Evolutionary conservation across 2,329 filamentous ascomycete genomes (phyloP), one percentile per base, ranked within the genome.

Genomic region (Claviceps pazoutovae): DNA sequence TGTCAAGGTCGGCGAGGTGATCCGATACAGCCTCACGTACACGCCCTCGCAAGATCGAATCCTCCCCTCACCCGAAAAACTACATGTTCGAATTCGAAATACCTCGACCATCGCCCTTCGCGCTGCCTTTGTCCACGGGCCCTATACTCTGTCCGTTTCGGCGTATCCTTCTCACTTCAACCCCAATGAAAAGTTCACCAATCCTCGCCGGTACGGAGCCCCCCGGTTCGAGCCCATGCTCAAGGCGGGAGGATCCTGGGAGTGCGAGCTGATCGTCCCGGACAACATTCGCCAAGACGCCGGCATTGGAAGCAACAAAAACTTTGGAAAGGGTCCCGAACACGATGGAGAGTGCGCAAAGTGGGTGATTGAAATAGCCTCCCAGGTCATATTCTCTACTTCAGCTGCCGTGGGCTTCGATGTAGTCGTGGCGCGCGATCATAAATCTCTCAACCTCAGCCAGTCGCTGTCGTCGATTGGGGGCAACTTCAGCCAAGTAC

Each of bases 211-310:
- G 50, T 83, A 89, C 70, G 88, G 87, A 46, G 77, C 84, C 1
- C 93, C 93, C 16, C 86, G 95, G 60, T 98, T 93, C 62, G 93
- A 98, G 69, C 91, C 93, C 46, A 91, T 95, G 73, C 78, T 98
- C 63, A 97, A 97, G 73, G 90, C 93, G 8, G 93, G 90, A 34
- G 90, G 88, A 6, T 82, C 78, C 46, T 98, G 90, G 86, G 80
- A 82, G 60, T 86, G 88, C 53, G 80, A 83, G 62, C 76, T 98
- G 56, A 74, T 80, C 5, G 83, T 98, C 0, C 91, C 91, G 0
- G 84, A 91, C 51, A 73, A 83, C 56, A 84, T 93, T 54, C 77
- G 87, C 47, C 79, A 84, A 63, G 78, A 71, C 17, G 84, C 83
- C 50, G 74, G 73, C 49, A 67, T 66, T 38, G 70, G 74, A 41